Evolutionary conservation across 306 rosid species (phyloP).

Genomic region (Carpinus fangiana): DNA sequence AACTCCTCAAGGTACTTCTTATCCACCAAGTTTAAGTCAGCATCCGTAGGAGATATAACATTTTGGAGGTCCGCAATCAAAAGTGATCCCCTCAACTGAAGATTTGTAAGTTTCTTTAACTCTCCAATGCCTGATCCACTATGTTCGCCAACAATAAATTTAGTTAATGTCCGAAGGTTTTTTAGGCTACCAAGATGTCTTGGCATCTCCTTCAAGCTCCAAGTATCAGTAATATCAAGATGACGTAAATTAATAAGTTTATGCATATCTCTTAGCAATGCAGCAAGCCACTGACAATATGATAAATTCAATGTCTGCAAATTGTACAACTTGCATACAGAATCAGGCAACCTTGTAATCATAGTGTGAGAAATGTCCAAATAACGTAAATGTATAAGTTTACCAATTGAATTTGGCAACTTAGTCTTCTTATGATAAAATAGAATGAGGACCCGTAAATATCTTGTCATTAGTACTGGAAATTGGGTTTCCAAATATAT

Average conservation of each 20-base stretch:
- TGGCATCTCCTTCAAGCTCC: not conserved
- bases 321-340: not conserved
- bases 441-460: not conserved
- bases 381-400: not conserved
- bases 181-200: not conserved
- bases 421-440: not conserved
- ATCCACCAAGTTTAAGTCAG: not conserved
- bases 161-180: not conserved
- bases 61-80: not conserved
- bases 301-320: not conserved
- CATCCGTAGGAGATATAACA: not conserved
- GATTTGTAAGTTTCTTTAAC: constrained; percentile 11
- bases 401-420: not conserved
- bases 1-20: not conserved
- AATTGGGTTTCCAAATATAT: too few relatives aligned
- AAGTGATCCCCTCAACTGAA: not conserved
- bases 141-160: not conserved
- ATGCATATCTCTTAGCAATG: not conserved
- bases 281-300: not conserved
- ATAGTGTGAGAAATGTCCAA: not conserved
- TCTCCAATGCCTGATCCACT: constrained; percentile 5
- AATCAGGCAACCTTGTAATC: not conserved
- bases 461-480: not conserved
- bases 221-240: not conserved
- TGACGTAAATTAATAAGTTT: not conserved